Percentiles rank a stretch among this genome's conserved stretches.
phyloP scores from a whole-genome alignment of 352 stramenopile species.

The Pythium biforme region DNA sequence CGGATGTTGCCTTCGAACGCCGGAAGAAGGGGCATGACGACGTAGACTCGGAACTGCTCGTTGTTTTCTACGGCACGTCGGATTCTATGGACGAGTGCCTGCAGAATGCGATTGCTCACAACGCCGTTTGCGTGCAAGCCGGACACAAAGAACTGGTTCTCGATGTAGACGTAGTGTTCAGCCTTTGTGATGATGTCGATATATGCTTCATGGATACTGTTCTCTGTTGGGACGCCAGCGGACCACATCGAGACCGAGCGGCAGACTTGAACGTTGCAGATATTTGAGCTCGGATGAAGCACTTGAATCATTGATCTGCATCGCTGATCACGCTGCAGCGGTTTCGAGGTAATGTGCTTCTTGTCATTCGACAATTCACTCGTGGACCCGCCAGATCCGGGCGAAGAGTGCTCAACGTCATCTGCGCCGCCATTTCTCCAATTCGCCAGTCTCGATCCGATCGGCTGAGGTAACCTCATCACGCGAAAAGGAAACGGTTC shows the following conservation, averaged over 20 bases:
- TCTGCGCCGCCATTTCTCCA: slow-evolving; percentile 15
- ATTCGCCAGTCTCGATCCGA: slow-evolving; percentile 8
- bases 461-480: slow-evolving; percentile 40
- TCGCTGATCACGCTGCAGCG: slow-evolving; percentile 41
- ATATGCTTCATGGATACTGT: slow-evolving; percentile 83
- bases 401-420: slow-evolving; percentile 10
- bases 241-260: slow-evolving; percentile 89
- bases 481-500: slow-evolving; percentile 51
- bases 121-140: slow-evolving; percentile 75
- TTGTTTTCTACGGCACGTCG: slow-evolving; percentile 66
- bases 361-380: slow-evolving; percentile 26
- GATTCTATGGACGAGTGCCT: slow-evolving; percentile 84
- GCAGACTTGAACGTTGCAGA: slow-evolving; percentile 81
- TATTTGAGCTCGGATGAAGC: slow-evolving; percentile 67
- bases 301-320: slow-evolving; percentile 65
- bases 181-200: slow-evolving; percentile 78
- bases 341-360: slow-evolving; percentile 13
- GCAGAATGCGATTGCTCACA: slow-evolving; percentile 78
- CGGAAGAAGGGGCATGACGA: slow-evolving; percentile 83
- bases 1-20: slow-evolving; percentile 85
- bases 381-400: slow-evolving; percentile 21
- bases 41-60: slow-evolving; percentile 79
- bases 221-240: slow-evolving; percentile 74
- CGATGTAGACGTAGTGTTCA: slow-evolving; percentile 90
- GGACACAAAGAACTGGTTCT: slow-evolving; percentile 93